Evolutionary conservation across 305 asterid genomes (phyloP).

Genomic region (Ajuga reptans): DNA sequence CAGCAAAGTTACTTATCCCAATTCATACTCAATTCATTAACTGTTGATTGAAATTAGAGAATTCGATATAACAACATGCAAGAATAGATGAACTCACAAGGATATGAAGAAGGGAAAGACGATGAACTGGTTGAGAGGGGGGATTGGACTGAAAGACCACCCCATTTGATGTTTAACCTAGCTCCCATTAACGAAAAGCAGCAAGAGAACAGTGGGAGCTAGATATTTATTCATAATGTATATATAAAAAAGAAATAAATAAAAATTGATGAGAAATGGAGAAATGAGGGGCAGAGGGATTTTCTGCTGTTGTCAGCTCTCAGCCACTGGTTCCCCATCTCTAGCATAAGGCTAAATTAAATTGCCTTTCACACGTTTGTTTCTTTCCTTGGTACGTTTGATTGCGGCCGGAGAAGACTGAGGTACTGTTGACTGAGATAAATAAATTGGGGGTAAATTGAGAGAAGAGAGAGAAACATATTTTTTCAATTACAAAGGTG

Average conservation of each 20-base stretch:
- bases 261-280: constrained; percentile 13
- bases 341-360: constrained; percentile 23
- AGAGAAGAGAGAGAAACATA: no score
- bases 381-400: no score
- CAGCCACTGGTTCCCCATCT: constrained; percentile 78
- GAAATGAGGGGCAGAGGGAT: constrained; percentile 18
- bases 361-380: constrained; percentile 19
- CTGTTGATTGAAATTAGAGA: no score
- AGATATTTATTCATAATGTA: not conserved
- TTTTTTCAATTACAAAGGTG: no score
- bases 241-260: not conserved
- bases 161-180: constrained; percentile 61
- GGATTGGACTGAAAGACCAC: constrained; percentile 53
- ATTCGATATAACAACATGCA: not conserved
- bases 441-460: no score
- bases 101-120: constrained; percentile 41
- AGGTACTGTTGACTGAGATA: no score
- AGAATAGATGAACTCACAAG: constrained; percentile 33
- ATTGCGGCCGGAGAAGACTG: no score
- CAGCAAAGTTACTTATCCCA: not conserved
- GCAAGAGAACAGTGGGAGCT: constrained; percentile 26
- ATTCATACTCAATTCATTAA: not conserved
- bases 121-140: constrained; percentile 53
- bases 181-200: constrained; percentile 43
- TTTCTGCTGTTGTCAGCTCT: constrained; percentile 32